Percentiles rank a stretch among this genome's conserved stretches.
These are phyloP conservation scores for Dactylellina haptotyla DNA, from an alignment of 2,329 filamentous ascomycete genomes.

Conservation along the genomic window DNA sequence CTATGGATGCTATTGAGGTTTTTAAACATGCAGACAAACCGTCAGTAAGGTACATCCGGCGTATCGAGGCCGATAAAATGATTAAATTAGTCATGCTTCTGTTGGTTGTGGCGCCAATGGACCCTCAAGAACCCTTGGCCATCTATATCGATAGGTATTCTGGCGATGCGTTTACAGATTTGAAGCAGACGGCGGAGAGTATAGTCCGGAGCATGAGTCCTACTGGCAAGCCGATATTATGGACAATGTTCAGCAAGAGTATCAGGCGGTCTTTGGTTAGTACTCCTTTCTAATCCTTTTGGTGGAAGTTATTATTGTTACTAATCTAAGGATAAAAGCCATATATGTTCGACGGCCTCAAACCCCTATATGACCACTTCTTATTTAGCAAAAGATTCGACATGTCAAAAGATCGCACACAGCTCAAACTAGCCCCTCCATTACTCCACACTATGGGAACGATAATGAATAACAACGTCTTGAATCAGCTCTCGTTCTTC, in stretches of 20 bases:
- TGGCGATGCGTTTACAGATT: constrained; percentile 67
- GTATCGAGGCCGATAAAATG: constrained; percentile 79
- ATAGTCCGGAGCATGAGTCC: constrained; percentile 66
- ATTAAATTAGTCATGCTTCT: constrained; percentile 76
- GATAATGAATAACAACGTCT: constrained; percentile 72
- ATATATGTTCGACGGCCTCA: constrained; percentile 74
- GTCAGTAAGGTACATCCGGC: constrained; percentile 69
- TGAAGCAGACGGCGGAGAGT: constrained; percentile 72
- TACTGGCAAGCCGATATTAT: constrained; percentile 55
- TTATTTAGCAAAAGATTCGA: constrained; percentile 78
- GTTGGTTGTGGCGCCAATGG: constrained; percentile 73
- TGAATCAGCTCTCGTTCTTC: constrained; percentile 79
- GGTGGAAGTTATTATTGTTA: no score
- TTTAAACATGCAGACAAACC: constrained; percentile 67
- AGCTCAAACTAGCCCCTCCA: constrained; percentile 59
- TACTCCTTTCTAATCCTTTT: background rate
- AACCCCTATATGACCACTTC: constrained; percentile 77
- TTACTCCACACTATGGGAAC: constrained; percentile 63
- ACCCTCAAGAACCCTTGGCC: constrained; percentile 73
- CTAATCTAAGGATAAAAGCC: no score
- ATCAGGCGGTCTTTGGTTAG: constrained; percentile 55
- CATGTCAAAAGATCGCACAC: constrained; percentile 67
- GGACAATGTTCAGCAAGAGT: constrained; percentile 55
- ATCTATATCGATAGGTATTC: constrained; percentile 70
- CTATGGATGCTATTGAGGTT: constrained; percentile 72